Evolutionary conservation across 208 protist genomes (phyloP).

Genomic region (Acanthamoeba healyi): DNA sequence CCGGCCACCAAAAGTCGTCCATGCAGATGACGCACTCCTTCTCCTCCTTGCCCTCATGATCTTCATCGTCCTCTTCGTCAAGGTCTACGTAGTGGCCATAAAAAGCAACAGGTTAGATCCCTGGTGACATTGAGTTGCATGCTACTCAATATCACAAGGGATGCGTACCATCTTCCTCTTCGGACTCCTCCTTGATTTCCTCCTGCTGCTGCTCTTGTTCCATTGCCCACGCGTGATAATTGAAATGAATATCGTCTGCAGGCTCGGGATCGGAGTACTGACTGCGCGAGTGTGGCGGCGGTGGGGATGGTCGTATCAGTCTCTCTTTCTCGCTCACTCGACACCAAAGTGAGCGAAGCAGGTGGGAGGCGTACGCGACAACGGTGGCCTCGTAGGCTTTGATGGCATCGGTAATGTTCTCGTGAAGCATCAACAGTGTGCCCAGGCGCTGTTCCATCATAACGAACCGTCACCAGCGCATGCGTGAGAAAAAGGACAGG

Average conservation of each 20-base stretch:
- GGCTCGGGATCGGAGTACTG: constrained; percentile 7
- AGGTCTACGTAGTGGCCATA: not conserved
- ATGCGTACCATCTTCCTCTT: constrained; percentile 11
- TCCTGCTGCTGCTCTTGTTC: not conserved
- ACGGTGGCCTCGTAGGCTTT: constrained; percentile 71
- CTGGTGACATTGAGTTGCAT: no score
- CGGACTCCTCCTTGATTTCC: not conserved
- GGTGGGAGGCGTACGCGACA: not conserved
- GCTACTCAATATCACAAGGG: not conserved
- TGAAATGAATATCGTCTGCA: not conserved
- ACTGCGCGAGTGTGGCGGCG: not conserved
- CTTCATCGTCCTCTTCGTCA: constrained; percentile 42
- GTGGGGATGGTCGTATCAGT: not conserved
- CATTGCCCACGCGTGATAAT: not conserved
- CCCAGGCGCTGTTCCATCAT: not conserved
- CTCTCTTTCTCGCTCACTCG: no score
- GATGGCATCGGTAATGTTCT: constrained; percentile 70
- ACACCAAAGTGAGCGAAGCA: no score
- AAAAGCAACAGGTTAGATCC: no score
- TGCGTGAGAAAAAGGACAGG: no score
- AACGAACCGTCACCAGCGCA: not conserved
- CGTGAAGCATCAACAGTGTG: constrained; percentile 52
- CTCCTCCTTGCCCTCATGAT: constrained; percentile 67
- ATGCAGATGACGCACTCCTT: constrained; percentile 71
- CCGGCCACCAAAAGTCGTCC: constrained; percentile 73